phyloP scores from a whole-genome alignment of 805 yeast species.

The Isabelozyma pseudorhagii region DNA sequence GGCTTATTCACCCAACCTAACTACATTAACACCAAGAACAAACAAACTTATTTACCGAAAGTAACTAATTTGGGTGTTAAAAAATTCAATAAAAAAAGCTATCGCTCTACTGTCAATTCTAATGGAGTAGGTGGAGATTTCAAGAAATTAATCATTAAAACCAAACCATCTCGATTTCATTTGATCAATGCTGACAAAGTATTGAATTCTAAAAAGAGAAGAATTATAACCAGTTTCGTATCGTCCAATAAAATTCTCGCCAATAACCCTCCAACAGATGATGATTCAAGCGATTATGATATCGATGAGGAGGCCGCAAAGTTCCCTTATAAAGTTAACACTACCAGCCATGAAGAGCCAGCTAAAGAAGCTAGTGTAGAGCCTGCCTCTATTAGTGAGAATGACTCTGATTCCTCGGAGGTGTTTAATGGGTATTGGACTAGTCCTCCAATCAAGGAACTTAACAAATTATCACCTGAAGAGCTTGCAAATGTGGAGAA shows the following conservation, averaged over 20 bases:
- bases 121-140: constrained; percentile 22
- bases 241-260: constrained; percentile 12
- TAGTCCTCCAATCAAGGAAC: constrained; percentile 56
- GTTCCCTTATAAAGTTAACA: constrained; percentile 9
- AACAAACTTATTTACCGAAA: constrained; percentile 5
- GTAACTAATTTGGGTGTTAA: constrained; percentile 4
- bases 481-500: constrained; percentile 55
- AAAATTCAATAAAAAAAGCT: constrained; percentile 2
- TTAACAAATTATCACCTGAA: constrained; percentile 40
- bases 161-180: constrained; percentile 40
- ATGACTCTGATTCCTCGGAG: not conserved
- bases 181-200: constrained; percentile 41
- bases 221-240: constrained; percentile 15
- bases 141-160: constrained; percentile 35
- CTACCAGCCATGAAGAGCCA: not conserved
- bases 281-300: constrained; percentile 17
- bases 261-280: constrained; percentile 19
- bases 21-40: constrained; percentile 10
- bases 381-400: constrained; percentile 1
- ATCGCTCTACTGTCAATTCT: constrained; percentile 9
- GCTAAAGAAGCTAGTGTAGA: not conserved
- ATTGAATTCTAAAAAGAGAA: constrained; percentile 29
- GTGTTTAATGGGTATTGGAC: constrained; percentile 61
- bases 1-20: constrained; percentile 32
- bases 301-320: constrained; percentile 4